phyloP scores from a whole-genome alignment of 768 basidiomycete species.

The Phlebiopsis flavidoalba region DNA sequence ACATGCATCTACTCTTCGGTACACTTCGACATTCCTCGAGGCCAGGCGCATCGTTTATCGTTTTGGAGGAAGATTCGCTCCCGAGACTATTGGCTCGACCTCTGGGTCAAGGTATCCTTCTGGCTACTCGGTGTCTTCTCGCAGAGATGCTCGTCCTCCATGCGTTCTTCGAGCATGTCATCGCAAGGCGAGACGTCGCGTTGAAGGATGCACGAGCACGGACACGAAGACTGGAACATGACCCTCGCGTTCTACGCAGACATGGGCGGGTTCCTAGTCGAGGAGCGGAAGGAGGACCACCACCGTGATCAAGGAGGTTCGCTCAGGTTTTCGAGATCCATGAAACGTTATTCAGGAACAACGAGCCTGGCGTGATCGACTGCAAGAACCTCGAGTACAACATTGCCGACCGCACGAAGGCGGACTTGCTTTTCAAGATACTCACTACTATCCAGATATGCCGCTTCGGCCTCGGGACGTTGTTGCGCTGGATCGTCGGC shows the following conservation, averaged over 20 bases:
- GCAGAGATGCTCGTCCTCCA: slow-evolving; percentile 16
- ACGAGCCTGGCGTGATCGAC: slow-evolving; percentile 6
- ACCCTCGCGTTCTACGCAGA: slow-evolving; percentile 12
- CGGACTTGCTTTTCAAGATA: slow-evolving; percentile 14
- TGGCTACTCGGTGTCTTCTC: slow-evolving; percentile 14
- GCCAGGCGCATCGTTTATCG: slow-evolving; percentile 8
- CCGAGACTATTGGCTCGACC: slow-evolving; percentile 14
- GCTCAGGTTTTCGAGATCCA: slow-evolving; percentile 13
- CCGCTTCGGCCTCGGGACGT: slow-evolving; percentile 7
- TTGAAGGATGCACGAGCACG: slow-evolving; percentile 15
- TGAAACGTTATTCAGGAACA: slow-evolving; percentile 5
- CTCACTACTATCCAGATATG: slow-evolving; percentile 12
- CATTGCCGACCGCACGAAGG: slow-evolving; percentile 13
- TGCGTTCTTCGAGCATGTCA: slow-evolving; percentile 13
- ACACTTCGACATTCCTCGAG: slow-evolving; percentile 15
- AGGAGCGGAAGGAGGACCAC: neutral
- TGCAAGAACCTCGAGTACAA: slow-evolving; percentile 12
- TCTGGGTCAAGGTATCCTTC: slow-evolving; percentile 14
- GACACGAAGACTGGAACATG: slow-evolving; percentile 9
- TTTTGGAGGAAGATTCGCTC: slow-evolving; percentile 5
- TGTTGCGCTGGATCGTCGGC: neutral
- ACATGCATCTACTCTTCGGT: slow-evolving; percentile 15
- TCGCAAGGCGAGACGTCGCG: slow-evolving; percentile 13
- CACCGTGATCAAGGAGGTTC: neutral
- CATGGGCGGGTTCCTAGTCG: slow-evolving; percentile 10